Evolutionary conservation across 2,329 filamentous ascomycete genomes (phyloP).

Genomic region (Xylariaceae sp.): DNA sequence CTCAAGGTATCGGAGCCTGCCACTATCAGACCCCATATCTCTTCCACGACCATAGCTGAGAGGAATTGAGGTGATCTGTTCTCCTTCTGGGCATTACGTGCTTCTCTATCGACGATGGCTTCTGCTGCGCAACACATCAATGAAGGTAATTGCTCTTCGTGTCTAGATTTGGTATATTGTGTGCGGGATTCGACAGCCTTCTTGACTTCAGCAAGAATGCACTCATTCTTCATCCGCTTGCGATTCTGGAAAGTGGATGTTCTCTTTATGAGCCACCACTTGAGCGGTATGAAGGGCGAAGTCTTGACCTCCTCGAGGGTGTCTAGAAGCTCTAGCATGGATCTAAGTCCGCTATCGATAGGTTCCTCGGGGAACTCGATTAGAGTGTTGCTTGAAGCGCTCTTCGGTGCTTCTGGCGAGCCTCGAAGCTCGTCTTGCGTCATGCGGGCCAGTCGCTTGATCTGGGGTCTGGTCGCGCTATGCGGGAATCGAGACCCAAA

Average conservation of each 20-base stretch:
- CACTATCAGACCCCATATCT: too few species aligned
- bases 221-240: slow-evolving; percentile 7
- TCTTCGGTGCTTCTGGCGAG: neutral
- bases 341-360: slow-evolving; percentile 1
- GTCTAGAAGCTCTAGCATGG: slow-evolving; percentile 10
- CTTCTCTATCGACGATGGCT: slow-evolving; percentile 4
- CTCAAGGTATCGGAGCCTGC: too few species aligned
- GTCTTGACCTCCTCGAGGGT: slow-evolving; percentile 5
- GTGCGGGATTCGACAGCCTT: slow-evolving; percentile 4
- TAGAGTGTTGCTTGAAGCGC: neutral
- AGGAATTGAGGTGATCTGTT: slow-evolving; percentile 3
- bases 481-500: slow-evolving; percentile 17
- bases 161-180: neutral
- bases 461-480: slow-evolving; percentile 4
- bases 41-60: slow-evolving; percentile 1
- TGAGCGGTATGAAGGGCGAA: neutral
- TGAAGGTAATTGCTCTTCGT: neutral
- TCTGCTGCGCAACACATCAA: slow-evolving; percentile 3
- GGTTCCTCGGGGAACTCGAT: slow-evolving; percentile 7
- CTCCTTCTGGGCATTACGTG: slow-evolving; percentile 5
- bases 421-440: neutral
- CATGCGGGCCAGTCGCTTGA: neutral
- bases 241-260: neutral
- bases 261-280: slow-evolving; percentile 13
- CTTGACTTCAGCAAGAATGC: slow-evolving; percentile 1